Percentiles rank a stretch among this genome's conserved stretches.
Conservation (phyloP, 2,329 filamentous ascomycete species). For the Tothia fuscella region DNA sequence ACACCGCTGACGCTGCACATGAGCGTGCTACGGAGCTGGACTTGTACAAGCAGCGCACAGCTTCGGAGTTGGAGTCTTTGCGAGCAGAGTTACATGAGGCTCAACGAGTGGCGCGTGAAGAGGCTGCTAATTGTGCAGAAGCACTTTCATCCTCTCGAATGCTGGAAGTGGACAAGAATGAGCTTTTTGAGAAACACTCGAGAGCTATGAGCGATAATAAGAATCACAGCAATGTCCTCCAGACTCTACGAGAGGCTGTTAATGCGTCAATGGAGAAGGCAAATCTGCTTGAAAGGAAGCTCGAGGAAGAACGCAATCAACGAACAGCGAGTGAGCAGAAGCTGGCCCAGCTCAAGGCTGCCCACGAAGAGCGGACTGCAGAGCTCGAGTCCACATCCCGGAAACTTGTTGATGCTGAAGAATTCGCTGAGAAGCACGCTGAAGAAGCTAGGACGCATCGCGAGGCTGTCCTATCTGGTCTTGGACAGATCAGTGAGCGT, state of each 20-base stretch:
- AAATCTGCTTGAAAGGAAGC: conserved; percentile 61
- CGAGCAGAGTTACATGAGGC: conserved; percentile 73
- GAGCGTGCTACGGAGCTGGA: conserved; percentile 77
- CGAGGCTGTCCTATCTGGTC: conserved; percentile 66
- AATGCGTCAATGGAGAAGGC: conserved; percentile 68
- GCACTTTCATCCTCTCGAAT: conserved; percentile 62
- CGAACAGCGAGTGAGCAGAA: conserved; percentile 67
- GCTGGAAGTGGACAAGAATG: conserved; percentile 75
- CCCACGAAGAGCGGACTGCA: conserved; percentile 67
- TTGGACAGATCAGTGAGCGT: conserved; percentile 58
- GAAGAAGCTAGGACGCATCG: conserved; percentile 79
- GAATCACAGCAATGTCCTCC: conserved; percentile 59
- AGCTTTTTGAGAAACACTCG: conserved; percentile 56
- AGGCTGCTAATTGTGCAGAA: conserved; percentile 65
- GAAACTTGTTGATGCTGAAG: conserved; percentile 72
- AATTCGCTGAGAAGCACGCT: conserved; percentile 75
- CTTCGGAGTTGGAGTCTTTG: conserved; percentile 73
- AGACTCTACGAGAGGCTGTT: conserved; percentile 65
- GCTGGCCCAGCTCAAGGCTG: conserved; percentile 61
- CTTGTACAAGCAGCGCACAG: conserved; percentile 67
- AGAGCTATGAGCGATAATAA: conserved; percentile 54
- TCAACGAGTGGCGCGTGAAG: conserved; percentile 68
- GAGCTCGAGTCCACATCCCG: conserved; percentile 67
- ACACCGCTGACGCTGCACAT: conserved; percentile 71
- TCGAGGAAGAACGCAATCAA: conserved; percentile 69